Evolutionary conservation across 371 early-diverging fungal genomes (phyloP).

Genomic region (Dichotomocladium elegans): DNA sequence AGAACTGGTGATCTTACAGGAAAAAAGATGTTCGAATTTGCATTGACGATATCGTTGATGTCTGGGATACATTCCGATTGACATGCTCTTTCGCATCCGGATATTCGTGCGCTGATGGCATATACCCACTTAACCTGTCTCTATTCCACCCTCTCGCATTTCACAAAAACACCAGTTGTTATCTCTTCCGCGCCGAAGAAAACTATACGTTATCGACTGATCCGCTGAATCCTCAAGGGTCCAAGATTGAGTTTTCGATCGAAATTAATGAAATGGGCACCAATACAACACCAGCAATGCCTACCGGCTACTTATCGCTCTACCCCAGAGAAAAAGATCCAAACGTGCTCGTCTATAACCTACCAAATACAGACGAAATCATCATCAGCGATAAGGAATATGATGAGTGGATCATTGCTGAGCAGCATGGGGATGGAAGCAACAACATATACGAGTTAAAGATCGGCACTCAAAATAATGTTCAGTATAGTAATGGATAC

Average conservation of each 20-base stretch:
- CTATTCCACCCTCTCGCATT: too few relatives aligned
- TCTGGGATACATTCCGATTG: neutral
- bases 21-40: constrained; percentile 30
- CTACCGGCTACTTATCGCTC: constrained; percentile 18
- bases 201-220: too few relatives aligned
- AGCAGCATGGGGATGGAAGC: constrained; percentile 24
- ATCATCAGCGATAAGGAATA: neutral
- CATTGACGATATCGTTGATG: constrained; percentile 25
- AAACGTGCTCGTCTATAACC: constrained; percentile 21
- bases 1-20: neutral
- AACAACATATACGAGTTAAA: constrained; percentile 21
- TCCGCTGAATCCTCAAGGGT: too few relatives aligned
- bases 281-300: constrained; percentile 6
- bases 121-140: too few relatives aligned
- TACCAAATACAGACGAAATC: too few relatives aligned
- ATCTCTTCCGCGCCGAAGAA: constrained; percentile 27
- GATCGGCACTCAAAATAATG: constrained; percentile 4
- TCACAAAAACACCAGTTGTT: constrained; percentile 15
- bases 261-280: too few relatives aligned
- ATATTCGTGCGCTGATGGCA: too few relatives aligned
- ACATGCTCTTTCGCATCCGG: constrained; percentile 26
- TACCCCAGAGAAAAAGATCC: constrained; percentile 26
- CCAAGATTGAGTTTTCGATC: constrained; percentile 10
- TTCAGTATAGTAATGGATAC: neutral
- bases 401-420: constrained; percentile 19